Evolutionary conservation across 768 basidiomycete species (phyloP).

Genomic region (Suillus fuscotomentosus): DNA sequence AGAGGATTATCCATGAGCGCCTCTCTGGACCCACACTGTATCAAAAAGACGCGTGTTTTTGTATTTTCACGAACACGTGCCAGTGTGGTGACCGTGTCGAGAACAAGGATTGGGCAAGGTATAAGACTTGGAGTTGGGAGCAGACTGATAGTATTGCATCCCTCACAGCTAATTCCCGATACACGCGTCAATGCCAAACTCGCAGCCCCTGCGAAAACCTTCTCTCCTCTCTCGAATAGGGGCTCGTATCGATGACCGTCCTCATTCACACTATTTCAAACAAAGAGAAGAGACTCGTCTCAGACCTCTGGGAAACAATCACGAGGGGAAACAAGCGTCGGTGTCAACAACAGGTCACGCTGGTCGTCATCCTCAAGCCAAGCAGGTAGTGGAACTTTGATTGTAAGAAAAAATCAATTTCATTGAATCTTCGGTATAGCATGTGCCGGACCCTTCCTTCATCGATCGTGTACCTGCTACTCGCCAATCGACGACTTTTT

Average conservation of each 20-base stretch:
- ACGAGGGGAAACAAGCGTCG: not conserved
- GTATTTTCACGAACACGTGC: not conserved
- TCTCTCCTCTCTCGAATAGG: not conserved
- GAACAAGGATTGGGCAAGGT: not conserved
- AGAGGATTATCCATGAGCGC: not conserved
- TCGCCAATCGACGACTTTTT: not conserved
- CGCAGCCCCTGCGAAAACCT: not conserved
- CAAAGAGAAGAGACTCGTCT: not conserved
- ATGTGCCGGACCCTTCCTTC: not conserved
- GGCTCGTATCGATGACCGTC: not conserved
- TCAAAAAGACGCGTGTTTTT: not conserved
- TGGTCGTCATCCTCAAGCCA: not conserved
- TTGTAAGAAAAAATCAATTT: not conserved
- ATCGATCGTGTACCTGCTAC: not conserved
- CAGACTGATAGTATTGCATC: no score
- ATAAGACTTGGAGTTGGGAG: not conserved
- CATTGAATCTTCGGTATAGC: not conserved
- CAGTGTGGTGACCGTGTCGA: not conserved
- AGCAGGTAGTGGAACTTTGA: not conserved
- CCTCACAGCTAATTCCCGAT: not conserved
- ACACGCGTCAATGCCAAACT: not conserved
- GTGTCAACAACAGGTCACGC: not conserved
- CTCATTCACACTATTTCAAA: not conserved
- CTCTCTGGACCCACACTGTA: slow-evolving; percentile 6
- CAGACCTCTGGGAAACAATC: no score